These are phyloP conservation scores for Chaetomium fimeti DNA, from an alignment of 495 filamentous ascomycete species.

Conservation along the genomic window DNA sequence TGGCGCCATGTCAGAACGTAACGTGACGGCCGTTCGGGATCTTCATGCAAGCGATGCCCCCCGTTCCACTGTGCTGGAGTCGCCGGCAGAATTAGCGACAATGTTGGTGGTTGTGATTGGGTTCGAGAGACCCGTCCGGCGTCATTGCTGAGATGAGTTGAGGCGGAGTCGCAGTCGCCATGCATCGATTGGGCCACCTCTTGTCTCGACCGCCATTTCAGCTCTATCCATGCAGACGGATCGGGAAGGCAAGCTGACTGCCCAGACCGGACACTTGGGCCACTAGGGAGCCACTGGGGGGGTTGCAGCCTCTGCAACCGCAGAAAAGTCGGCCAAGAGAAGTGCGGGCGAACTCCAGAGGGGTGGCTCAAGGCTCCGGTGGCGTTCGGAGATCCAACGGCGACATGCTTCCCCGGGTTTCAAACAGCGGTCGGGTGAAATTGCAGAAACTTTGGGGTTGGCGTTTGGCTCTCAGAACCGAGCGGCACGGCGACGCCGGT, in stretches of 20 bases:
- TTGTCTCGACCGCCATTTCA: conserved; percentile 19
- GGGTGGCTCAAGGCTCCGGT: background rate
- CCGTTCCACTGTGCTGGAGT: conserved; percentile 19
- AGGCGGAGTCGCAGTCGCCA: conserved; percentile 11
- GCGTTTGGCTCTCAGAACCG: background rate
- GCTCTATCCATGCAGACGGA: conserved; percentile 20
- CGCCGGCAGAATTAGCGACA: conserved; percentile 2
- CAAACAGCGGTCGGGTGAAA: background rate
- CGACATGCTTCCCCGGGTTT: background rate
- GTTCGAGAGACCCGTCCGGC: conserved; percentile 3
- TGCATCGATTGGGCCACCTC: conserved; percentile 14
- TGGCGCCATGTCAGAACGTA: conserved; percentile 15
- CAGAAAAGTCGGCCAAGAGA: background rate
- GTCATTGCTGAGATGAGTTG: background rate
- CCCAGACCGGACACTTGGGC: background rate
- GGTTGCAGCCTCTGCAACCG: background rate
- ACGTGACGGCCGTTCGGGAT: conserved; percentile 9
- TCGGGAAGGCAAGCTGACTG: conserved; percentile 19
- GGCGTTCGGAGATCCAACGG: conserved; percentile 1
- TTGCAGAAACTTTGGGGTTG: background rate
- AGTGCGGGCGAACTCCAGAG: background rate
- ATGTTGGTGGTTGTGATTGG: conserved; percentile 8
- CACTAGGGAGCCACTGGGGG: background rate
- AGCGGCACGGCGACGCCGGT: conserved; percentile 13
- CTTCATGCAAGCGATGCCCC: background rate